Conservation (phyloP, 2,329 filamentous ascomycete species). For the Xylariaceae sp. region DNA sequence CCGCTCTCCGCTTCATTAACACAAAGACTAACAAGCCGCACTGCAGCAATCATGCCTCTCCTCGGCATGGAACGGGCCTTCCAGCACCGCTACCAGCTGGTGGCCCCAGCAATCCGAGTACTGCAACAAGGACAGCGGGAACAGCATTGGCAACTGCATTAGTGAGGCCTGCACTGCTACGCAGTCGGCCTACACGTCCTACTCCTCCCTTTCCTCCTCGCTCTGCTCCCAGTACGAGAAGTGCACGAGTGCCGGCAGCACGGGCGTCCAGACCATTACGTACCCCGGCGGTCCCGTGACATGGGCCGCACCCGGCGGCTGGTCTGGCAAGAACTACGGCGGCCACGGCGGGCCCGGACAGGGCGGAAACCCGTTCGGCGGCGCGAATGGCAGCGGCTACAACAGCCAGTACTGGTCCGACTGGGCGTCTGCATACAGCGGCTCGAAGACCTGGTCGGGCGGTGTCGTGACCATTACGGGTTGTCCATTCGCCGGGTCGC, state of each 20-base stretch:
- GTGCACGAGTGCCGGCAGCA: conserved; percentile 37
- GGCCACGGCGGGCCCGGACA: conserved; percentile 9
- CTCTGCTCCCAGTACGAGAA: conserved; percentile 38
- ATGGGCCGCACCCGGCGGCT: conserved; percentile 33
- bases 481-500: conserved; percentile 38
- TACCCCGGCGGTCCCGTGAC: conserved; percentile 33
- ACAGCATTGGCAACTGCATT: conserved; percentile 29
- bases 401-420: conserved; percentile 28
- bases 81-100: conserved; percentile 26
- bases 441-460: conserved; percentile 34
- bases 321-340: conserved; percentile 24
- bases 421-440: conserved; percentile 30
- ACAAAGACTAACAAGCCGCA: conserved; percentile 8
- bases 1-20: background rate
- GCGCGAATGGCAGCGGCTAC: conserved; percentile 18
- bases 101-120: conserved; percentile 33
- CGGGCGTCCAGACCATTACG: conserved; percentile 38
- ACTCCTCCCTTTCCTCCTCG: conserved; percentile 36
- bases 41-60: conserved; percentile 40
- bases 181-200: conserved; percentile 27
- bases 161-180: conserved; percentile 27
- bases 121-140: conserved; percentile 29
- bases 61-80: conserved; percentile 32
- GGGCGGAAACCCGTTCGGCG: background rate
- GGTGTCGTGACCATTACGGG: conserved; percentile 40